Evolutionary conservation across 2,329 filamentous ascomycete species (phyloP), one percentile per base, ranked within the genome.

Genomic region (Fusarium abutilonis): DNA sequence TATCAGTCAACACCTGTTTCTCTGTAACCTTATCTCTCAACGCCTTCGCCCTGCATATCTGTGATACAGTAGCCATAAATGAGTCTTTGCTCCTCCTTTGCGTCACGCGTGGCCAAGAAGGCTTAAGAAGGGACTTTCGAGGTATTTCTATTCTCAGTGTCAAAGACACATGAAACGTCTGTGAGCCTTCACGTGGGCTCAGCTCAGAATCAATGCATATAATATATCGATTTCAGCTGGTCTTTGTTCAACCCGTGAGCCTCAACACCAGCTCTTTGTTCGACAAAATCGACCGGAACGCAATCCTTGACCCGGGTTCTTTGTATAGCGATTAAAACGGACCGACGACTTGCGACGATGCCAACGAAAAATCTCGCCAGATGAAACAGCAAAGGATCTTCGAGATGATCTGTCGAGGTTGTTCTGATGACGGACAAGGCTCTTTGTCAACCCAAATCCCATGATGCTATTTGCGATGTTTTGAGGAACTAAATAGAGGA

Each of bases 1-100:
- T 68, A 68, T 70, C 67, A 60, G 53, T 52, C 41, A 42, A 65
- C 53, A 53, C 47, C 46, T 45, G 46, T 56, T 54, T 10, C 44
- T 56, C 52, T 52, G 55, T 57, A 49, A 57, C 51, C 67, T 70
- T 69, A 70, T 69, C 67, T 68, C 41, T 68, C 41, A 31, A 46
- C 49, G 52, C 48, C 46, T 44, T 55, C 54, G 47, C 49, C 53
- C 56, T 54, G 56, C 60, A 53, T 60, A 43, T 46, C 51, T 51
- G 55, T 55, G 56, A 61, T 56, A 55, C 57, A 49, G 45, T 53
- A 50, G 45, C 48, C 60, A 60, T 69, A 69, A 66, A 68, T 64
- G 49, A 53, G 44, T 43, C 47, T 56, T 50, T 53, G 35, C 58
- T 61, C 51, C 66, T 66, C 50, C 47, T 52, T 53, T 44, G 40